phyloP scores from a whole-genome alignment of 2,329 filamentous ascomycete genomes.

The Ceratocystis destructans region DNA sequence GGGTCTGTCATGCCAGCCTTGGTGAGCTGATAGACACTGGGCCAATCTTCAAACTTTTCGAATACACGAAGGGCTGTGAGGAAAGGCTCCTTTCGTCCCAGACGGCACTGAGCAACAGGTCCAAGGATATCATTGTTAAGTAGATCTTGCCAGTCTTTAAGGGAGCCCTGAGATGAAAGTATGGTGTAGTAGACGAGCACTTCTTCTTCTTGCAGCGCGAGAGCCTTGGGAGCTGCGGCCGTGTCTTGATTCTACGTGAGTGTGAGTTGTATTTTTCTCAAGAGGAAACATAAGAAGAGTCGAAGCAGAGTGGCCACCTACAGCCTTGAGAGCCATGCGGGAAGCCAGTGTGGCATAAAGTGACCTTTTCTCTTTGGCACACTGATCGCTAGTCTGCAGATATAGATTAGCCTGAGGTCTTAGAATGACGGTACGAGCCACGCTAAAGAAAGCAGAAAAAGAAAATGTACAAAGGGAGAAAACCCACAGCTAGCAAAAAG shows the following conservation, averaged over 20 bases:
- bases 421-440: neutral
- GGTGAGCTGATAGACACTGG: slow-evolving; percentile 32
- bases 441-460: neutral
- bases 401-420: neutral
- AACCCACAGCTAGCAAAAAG: slow-evolving; percentile 38
- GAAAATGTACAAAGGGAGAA: too few relatives aligned
- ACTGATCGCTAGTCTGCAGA: slow-evolving; percentile 33
- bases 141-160: slow-evolving; percentile 31
- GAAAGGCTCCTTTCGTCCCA: slow-evolving; percentile 36
- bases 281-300: neutral
- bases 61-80: slow-evolving; percentile 30
- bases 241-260: slow-evolving; percentile 14
- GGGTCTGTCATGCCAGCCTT: slow-evolving; percentile 30
- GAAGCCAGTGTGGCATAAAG: slow-evolving; percentile 39
- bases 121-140: slow-evolving; percentile 30
- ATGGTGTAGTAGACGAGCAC: slow-evolving; percentile 37
- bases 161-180: slow-evolving; percentile 31
- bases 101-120: slow-evolving; percentile 32
- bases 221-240: slow-evolving; percentile 6
- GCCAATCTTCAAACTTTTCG: slow-evolving; percentile 31
- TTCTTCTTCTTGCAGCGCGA: slow-evolving; percentile 32
- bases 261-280: neutral
- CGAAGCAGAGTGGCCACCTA: neutral
- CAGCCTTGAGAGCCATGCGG: slow-evolving; percentile 17
- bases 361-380: slow-evolving; percentile 35